Percentiles rank a stretch among this genome's conserved stretches.
These are phyloP conservation scores for Chlorella sp. DNA, from an alignment of 139 green algal genomes.

Conservation along the genomic window DNA sequence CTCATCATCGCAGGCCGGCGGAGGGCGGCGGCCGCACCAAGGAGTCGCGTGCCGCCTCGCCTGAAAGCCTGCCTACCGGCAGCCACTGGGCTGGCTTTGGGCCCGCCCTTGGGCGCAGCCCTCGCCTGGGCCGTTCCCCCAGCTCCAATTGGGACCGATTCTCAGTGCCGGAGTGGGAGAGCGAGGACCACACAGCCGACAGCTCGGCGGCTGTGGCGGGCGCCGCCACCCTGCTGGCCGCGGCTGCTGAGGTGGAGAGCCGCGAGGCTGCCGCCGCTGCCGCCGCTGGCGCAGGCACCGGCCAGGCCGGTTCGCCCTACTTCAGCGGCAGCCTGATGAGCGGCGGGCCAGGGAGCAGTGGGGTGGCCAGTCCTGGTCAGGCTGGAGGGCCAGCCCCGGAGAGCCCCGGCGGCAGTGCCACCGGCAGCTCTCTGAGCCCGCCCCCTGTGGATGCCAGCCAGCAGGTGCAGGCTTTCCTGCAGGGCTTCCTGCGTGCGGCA, in stretches of 20 bases:
- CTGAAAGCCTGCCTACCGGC: no score
- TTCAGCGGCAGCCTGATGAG: background rate
- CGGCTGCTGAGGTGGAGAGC: background rate
- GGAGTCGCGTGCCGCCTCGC: no score
- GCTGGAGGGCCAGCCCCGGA: no score
- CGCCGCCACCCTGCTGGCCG: background rate
- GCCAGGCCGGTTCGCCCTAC: background rate
- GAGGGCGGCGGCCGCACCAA: no score
- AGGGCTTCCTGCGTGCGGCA: no score
- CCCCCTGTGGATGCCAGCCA: background rate
- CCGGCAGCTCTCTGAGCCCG: background rate
- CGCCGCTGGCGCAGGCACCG: background rate
- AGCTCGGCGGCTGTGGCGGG: background rate
- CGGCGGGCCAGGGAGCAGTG: background rate
- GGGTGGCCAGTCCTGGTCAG: background rate
- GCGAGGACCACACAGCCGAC: background rate
- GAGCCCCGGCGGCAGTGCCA: no score
- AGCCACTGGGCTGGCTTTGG: no score
- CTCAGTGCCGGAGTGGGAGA: no score
- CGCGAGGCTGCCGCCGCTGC: background rate
- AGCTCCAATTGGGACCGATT: background rate
- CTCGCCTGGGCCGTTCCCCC: background rate
- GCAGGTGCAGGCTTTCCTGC: background rate
- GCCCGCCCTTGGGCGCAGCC: no score
- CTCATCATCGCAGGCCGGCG: no score